A percentile compares a stretch with the other conserved stretches of the same genome.
These are phyloP conservation scores for Leccinum ochraceum DNA, from an alignment of 768 basidiomycete species.

Conservation along the genomic window DNA sequence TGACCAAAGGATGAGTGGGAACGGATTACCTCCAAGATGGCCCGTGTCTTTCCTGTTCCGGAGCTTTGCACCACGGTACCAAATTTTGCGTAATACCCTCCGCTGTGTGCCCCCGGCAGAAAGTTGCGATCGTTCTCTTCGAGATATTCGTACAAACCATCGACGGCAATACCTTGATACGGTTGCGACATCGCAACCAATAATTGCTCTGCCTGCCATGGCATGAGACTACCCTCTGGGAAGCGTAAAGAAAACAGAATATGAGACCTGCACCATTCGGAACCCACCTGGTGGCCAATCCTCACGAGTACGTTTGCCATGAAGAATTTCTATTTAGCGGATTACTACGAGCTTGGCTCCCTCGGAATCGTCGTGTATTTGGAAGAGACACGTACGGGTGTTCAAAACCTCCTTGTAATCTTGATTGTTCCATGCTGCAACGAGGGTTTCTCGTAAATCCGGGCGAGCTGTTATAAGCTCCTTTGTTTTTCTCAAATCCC, in stretches of 20 bases:
- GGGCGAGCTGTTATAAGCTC: no score
- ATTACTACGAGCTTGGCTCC: neutral
- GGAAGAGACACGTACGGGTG: neutral
- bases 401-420: no score
- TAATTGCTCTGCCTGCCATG: neutral
- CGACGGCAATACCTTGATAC: neutral
- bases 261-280: neutral
- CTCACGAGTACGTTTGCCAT: neutral
- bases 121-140: neutral
- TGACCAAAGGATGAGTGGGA: neutral
- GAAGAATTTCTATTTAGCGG: neutral
- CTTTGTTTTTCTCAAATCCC: no score
- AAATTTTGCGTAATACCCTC: neutral
- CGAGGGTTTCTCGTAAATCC: no score
- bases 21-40: neutral
- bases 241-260: neutral
- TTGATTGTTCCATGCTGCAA: no score
- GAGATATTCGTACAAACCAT: neutral
- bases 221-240: neutral
- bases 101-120: no score
- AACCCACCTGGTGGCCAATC: neutral
- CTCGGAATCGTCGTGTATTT: no score
- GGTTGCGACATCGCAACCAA: neutral
- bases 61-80: neutral
- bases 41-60: neutral